phyloP scores from a whole-genome alignment of 164 flowering plant species.

The Protea cynaroides region DNA sequence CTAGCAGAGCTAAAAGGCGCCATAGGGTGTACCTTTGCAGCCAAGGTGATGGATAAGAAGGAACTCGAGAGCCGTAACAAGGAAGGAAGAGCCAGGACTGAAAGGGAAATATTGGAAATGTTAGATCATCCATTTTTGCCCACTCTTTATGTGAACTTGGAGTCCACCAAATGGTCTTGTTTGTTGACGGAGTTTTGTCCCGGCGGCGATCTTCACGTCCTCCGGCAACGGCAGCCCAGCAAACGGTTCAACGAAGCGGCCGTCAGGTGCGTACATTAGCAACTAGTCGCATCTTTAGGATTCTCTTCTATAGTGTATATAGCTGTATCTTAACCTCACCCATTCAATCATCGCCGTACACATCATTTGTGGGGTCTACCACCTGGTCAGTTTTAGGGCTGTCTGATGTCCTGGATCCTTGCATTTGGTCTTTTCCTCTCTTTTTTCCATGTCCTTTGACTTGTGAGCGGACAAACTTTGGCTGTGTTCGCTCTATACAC shows the following conservation, averaged over 20 bases:
- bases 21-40: slow-evolving; percentile 40
- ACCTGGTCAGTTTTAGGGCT: not conserved
- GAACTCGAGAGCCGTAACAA: slow-evolving; percentile 52
- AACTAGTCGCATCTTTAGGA: not conserved
- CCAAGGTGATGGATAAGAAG: slow-evolving; percentile 73
- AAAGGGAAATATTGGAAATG: slow-evolving; percentile 53
- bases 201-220: slow-evolving; percentile 79
- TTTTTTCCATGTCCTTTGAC: not conserved
- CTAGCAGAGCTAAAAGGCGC: slow-evolving; percentile 43
- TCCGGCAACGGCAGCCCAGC: slow-evolving; percentile 60
- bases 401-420: too few relatives aligned
- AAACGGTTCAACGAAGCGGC: slow-evolving; percentile 58
- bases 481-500: not conserved
- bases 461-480: not conserved
- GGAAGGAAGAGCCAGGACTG: slow-evolving; percentile 54
- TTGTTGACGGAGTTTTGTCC: slow-evolving; percentile 80
- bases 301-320: not conserved
- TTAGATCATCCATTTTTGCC: slow-evolving; percentile 80
- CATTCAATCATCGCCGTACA: too few relatives aligned
- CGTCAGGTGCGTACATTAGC: slow-evolving; percentile 44
- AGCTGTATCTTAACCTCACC: not conserved
- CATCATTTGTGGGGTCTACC: not conserved
- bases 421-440: too few relatives aligned
- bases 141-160: slow-evolving; percentile 52
- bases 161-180: slow-evolving; percentile 49